Evolutionary conservation across 106 monocot genomes (phyloP).

Genomic region (Dioscorea alata): DNA sequence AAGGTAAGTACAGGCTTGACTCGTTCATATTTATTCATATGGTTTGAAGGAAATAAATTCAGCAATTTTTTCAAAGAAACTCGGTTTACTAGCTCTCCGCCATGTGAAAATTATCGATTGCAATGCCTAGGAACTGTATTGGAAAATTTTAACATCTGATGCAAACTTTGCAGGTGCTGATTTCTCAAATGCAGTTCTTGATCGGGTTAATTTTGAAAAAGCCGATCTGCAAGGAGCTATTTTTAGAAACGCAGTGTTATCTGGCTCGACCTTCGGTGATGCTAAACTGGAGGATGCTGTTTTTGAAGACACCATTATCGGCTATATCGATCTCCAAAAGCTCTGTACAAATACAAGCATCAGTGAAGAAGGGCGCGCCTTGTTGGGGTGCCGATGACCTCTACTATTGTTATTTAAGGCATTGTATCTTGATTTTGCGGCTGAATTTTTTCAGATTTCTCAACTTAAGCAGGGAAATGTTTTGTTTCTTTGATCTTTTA

Average conservation of each 20-base stretch:
- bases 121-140: too few relatives aligned
- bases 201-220: conserved; percentile 77
- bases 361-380: conserved; percentile 46
- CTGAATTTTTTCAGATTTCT: too few relatives aligned
- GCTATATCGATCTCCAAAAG: conserved; percentile 96
- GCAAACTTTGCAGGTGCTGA: conserved; percentile 46
- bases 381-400: conserved; percentile 63
- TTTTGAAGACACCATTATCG: conserved; percentile 86
- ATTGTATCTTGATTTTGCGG: too few relatives aligned
- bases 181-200: conserved; percentile 87
- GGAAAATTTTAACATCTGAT: too few relatives aligned
- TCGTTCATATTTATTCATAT: not conserved
- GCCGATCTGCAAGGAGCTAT: conserved; percentile 76
- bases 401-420: too few relatives aligned
- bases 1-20: conserved; percentile 35
- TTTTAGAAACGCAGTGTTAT: conserved; percentile 77
- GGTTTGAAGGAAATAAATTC: too few relatives aligned
- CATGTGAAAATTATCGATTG: too few relatives aligned
- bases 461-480: too few relatives aligned
- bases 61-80: too few relatives aligned
- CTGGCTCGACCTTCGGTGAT: conserved; percentile 73
- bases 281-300: conserved; percentile 58
- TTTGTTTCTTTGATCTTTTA: too few relatives aligned
- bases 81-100: too few relatives aligned
- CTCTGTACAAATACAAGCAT: conserved; percentile 68